phyloP scores from a whole-genome alignment of 352 stramenopile species.

The Phytophthora cactorum region DNA sequence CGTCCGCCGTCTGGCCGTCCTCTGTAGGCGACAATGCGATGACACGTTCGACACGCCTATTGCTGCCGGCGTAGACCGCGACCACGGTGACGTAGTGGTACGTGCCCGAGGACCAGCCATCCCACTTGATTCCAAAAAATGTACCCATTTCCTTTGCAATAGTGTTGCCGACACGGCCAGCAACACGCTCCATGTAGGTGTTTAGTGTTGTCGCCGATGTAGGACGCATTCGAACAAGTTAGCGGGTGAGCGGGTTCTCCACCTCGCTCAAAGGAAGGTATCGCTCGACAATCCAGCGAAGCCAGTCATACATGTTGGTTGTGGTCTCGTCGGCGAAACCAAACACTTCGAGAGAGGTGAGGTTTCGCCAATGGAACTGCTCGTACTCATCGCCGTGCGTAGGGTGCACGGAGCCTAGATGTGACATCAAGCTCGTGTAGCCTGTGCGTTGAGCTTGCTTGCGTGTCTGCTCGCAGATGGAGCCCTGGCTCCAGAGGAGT shows the following conservation, averaged over 20 bases:
- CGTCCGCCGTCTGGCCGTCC: background rate
- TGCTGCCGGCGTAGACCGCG: background rate
- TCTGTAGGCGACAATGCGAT: background rate
- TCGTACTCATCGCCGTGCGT: background rate
- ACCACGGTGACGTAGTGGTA: background rate
- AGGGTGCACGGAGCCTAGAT: background rate
- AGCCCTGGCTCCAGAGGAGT: conserved; percentile 10
- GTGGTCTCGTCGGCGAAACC: background rate
- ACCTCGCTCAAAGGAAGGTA: background rate
- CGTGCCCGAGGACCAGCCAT: background rate
- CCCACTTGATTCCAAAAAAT: background rate
- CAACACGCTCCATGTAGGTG: background rate
- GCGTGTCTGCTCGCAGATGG: conserved; percentile 14
- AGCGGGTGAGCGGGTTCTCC: background rate
- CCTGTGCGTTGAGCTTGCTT: conserved; percentile 21
- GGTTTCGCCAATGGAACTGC: background rate
- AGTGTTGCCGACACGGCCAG: background rate
- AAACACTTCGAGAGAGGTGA: background rate
- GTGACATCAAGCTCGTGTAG: background rate
- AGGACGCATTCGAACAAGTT: background rate
- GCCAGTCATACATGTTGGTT: conserved; percentile 1
- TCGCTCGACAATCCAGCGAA: background rate
- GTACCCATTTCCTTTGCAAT: background rate
- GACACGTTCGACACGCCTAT: too few species aligned
- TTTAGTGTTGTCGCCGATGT: background rate